Percentiles rank a stretch among this genome's conserved stretches.
Evolutionary conservation across 495 filamentous ascomycete species (phyloP).

Genomic region (Chaetomium tenue): DNA sequence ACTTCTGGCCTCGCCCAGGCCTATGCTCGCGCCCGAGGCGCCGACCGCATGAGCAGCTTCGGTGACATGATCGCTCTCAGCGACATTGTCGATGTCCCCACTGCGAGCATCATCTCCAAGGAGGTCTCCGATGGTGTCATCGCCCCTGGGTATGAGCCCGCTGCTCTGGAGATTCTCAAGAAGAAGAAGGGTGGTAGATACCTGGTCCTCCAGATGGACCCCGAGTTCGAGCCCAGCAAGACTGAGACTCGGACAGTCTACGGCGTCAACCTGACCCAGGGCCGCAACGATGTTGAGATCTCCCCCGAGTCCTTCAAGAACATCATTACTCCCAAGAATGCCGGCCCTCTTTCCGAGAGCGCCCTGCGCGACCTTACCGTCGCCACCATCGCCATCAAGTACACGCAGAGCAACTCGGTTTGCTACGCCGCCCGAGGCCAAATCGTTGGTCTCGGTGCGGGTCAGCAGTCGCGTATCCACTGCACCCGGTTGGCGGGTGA

Average conservation of each 20-base stretch:
- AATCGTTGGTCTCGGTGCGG: constrained; percentile 89
- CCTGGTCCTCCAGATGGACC: constrained; percentile 92
- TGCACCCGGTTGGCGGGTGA: constrained; percentile 97
- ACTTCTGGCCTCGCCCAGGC: constrained; percentile 84
- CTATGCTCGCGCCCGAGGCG: constrained; percentile 90
- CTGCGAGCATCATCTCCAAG: constrained; percentile 93
- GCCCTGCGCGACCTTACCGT: constrained; percentile 89
- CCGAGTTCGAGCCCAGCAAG: constrained; percentile 70
- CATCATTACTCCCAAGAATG: constrained; percentile 80
- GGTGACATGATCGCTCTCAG: constrained; percentile 94
- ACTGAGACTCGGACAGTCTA: constrained; percentile 84
- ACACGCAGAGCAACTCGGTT: constrained; percentile 97
- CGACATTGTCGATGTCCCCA: constrained; percentile 82
- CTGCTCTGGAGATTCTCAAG: constrained; percentile 84
- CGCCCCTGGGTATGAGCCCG: constrained; percentile 78
- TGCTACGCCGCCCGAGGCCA: constrained; percentile 96
- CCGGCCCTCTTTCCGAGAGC: constrained; percentile 66
- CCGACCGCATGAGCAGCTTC: constrained; percentile 96
- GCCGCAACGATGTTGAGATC: constrained; percentile 88
- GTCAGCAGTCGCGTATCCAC: constrained; percentile 96
- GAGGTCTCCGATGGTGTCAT: constrained; percentile 98
- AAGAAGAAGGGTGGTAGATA: constrained; percentile 99
- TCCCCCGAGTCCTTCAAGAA: constrained; percentile 78
- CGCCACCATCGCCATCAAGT: constrained; percentile 95
- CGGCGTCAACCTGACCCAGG: constrained; percentile 80